phyloP scores from a whole-genome alignment of 1,139 yeast genomes.

The Kurtzmaniella quercitrusa region DNA sequence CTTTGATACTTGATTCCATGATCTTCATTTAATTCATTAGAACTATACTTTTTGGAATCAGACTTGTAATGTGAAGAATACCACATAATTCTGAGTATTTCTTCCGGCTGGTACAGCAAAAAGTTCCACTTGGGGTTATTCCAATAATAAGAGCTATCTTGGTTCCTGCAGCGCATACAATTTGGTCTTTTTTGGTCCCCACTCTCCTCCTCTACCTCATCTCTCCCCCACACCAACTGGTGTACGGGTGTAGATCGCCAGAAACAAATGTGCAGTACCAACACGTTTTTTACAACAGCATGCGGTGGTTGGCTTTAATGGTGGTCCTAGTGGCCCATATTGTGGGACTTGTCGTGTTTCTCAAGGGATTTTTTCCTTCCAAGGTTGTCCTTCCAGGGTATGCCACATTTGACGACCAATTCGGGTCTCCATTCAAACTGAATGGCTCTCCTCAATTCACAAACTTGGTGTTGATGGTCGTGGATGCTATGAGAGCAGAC shows the following conservation, averaged over 20 bases:
- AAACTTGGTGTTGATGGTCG: slow-evolving; percentile 73
- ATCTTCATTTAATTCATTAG: no score
- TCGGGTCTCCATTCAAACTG: slow-evolving; percentile 18
- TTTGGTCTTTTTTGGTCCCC: no score
- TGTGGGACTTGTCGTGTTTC: slow-evolving; percentile 56
- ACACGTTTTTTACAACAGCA: slow-evolving; percentile 1
- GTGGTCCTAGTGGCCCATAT: slow-evolving; percentile 23
- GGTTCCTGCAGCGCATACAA: background rate
- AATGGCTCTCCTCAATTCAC: slow-evolving; percentile 50
- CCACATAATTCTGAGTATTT: no score
- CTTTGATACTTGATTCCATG: no score
- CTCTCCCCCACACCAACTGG: background rate
- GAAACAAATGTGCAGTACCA: background rate
- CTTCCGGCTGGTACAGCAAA: no score
- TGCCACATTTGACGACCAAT: slow-evolving; percentile 22
- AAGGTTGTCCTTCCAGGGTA: slow-evolving; percentile 67
- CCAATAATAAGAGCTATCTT: no score
- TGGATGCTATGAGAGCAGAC: slow-evolving; percentile 91
- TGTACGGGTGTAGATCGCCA: background rate
- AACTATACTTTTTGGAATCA: no score
- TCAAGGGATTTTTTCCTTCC: slow-evolving; percentile 86
- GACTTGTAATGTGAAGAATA: no score
- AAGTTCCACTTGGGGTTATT: no score
- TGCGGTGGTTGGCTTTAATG: slow-evolving; percentile 7
- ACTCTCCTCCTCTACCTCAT: background rate